Evolutionary conservation across 2,329 filamentous ascomycete genomes (phyloP), one percentile per base, ranked within the genome.

Genomic region (Lecanoromycetidae sp.): DNA sequence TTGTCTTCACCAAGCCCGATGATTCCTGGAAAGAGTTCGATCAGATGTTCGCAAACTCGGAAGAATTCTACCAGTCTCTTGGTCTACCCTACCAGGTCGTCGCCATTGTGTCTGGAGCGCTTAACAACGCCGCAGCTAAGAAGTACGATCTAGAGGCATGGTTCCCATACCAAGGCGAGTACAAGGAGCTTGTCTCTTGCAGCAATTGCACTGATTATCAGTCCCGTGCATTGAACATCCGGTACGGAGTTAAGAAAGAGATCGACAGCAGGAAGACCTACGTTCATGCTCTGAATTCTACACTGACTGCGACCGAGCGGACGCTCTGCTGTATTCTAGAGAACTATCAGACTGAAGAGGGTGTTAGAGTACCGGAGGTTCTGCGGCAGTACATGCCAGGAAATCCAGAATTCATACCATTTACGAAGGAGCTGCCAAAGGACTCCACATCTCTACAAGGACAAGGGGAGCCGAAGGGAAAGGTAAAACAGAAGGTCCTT

Each of bases 201-300:
- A 94, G 87, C 52, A 98, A 98, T 70, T 98, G 91, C 72, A 94
- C 87, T 36, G 90, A 96, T 64, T 96, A 96, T 71, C 91, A 98
- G 71, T 87, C 87, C 20, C 78, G 91, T 48, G 88, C 87, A 57
- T 75, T 98, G 10, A 90, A 96, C 66, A 94, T 98, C 57, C 79
- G 91, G 50, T 94, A 82, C 59, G 90, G 91, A 39, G 74, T 79
- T 52, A 96, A 95, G 75, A 84, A 82, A 62, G 80, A 84, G 65
- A 88, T 81, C 23, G 86, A 88, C 55, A 74, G 76, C 49, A 82
- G 82, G 65, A 98, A 96, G 77, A 82, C 87, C 56, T 98, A 95
- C 62, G 88, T 94, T 30, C 91, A 98, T 67, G 86, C 84, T 33
- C 72, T 32, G 26, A 95, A 95, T 69, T 84, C 84, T 52, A 94